These are phyloP conservation scores for Colletotrichum incanum DNA, from an alignment of 2,329 filamentous ascomycete genomes.

Conservation along the genomic window DNA sequence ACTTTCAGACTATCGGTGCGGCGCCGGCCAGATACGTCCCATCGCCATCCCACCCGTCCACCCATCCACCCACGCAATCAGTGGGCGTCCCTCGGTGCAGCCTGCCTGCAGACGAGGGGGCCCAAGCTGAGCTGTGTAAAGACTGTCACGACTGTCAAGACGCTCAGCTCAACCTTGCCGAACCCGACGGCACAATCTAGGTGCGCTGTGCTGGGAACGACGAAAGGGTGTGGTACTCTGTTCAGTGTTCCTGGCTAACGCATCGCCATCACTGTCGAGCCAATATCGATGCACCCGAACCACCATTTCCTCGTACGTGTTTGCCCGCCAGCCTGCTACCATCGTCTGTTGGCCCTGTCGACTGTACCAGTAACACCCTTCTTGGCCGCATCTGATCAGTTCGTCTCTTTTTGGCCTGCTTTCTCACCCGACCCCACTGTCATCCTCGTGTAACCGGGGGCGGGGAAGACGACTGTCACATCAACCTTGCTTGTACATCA, in stretches of 20 bases:
- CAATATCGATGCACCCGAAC: slow-evolving; percentile 32
- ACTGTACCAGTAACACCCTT: not conserved
- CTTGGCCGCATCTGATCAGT: slow-evolving; percentile 23
- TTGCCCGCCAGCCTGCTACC: slow-evolving; percentile 6
- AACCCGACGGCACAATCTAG: slow-evolving; percentile 14
- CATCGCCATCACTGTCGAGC: slow-evolving; percentile 11
- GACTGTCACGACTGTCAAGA: not conserved
- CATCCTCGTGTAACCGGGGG: slow-evolving; percentile 13
- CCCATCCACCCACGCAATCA: slow-evolving; percentile 1
- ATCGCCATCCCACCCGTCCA: slow-evolving; percentile 3
- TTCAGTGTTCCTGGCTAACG: slow-evolving; percentile 39
- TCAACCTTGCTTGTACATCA: not conserved
- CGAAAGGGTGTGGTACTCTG: slow-evolving; percentile 32
- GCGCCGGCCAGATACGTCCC: not conserved
- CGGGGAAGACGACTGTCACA: not conserved
- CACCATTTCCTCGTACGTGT: slow-evolving; percentile 30
- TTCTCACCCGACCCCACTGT: slow-evolving; percentile 26
- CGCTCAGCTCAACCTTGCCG: slow-evolving; percentile 16
- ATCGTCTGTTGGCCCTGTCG: slow-evolving; percentile 3
- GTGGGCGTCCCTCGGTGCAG: not conserved
- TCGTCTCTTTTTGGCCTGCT: slow-evolving; percentile 33
- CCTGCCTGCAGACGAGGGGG: not conserved
- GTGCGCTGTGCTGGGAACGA: not conserved
- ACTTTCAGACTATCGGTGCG: slow-evolving; percentile 23
- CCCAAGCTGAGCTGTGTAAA: not conserved